phyloP scores from a whole-genome alignment of 768 basidiomycete species.

The Tricholomella constricta region DNA sequence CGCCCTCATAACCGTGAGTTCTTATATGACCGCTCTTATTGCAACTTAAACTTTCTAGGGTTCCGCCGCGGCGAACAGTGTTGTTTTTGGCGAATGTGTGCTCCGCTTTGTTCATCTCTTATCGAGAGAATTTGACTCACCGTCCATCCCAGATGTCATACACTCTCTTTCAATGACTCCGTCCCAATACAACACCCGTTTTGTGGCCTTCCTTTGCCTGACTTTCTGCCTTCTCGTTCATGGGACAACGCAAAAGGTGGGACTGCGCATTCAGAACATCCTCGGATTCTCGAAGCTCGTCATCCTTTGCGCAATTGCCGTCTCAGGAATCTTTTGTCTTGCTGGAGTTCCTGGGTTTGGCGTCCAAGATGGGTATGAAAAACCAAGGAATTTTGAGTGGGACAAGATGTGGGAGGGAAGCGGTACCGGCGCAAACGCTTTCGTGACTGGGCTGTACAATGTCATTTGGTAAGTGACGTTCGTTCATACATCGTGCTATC shows the following conservation, averaged over 20 bases:
- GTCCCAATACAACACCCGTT: conserved; percentile 47
- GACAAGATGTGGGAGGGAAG: conserved; percentile 64
- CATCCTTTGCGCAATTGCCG: conserved; percentile 50
- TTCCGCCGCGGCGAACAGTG: conserved; percentile 57
- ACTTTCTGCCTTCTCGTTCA: conserved; percentile 61
- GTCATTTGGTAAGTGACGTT: conserved; percentile 59
- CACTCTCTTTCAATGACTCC: conserved; percentile 52
- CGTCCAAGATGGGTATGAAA: conserved; percentile 51
- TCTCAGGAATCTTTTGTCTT: conserved; percentile 57
- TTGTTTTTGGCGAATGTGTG: conserved; percentile 76
- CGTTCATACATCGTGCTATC: not conserved
- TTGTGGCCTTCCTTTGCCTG: conserved; percentile 56
- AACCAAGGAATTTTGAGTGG: conserved; percentile 62
- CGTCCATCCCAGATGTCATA: conserved; percentile 50
- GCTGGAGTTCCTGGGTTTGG: conserved; percentile 49
- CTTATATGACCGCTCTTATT: not conserved
- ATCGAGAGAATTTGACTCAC: not conserved
- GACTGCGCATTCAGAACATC: conserved; percentile 62
- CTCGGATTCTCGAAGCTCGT: conserved; percentile 66
- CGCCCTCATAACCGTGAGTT: conserved; percentile 55
- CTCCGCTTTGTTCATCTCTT: not conserved
- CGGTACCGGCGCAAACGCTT: conserved; percentile 54
- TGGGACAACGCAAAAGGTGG: conserved; percentile 52
- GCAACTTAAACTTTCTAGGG: conserved; percentile 48
- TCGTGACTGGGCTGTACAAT: conserved; percentile 65